Evolutionary conservation across 768 basidiomycete species (phyloP).

Genomic region (Pseudohyphozyma bogoriensis): DNA sequence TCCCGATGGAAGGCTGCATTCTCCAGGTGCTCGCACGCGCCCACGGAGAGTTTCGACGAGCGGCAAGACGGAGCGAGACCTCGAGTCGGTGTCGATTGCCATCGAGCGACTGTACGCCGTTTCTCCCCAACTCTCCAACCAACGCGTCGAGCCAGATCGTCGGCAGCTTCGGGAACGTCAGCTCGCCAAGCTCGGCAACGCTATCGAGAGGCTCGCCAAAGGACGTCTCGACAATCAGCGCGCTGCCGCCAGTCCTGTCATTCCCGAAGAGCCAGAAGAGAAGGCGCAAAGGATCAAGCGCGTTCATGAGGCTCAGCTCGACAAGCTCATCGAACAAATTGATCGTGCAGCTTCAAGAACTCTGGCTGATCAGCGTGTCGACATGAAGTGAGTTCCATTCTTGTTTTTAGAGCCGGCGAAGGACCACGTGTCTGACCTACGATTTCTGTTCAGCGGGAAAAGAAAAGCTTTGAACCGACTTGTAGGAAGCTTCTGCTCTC

Average conservation of each 20-base stretch:
- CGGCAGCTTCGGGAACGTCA: conserved; percentile 61
- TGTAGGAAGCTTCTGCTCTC: too few relatives aligned
- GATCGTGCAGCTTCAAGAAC: conserved; percentile 61
- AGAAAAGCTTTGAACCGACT: too few relatives aligned
- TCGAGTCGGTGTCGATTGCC: conserved; percentile 73
- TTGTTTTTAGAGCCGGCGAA: too few relatives aligned
- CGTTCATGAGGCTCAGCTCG: conserved; percentile 56
- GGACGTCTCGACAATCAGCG: conserved; percentile 35
- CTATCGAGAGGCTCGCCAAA: conserved; percentile 34
- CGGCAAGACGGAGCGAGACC: conserved; percentile 73
- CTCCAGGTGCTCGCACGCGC: conserved; percentile 1
- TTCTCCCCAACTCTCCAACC: conserved; percentile 79
- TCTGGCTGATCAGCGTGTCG: conserved; percentile 60
- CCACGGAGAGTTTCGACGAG: too few relatives aligned
- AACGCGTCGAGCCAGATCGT: conserved; percentile 74
- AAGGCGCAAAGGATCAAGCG: neutral
- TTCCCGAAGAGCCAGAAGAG: neutral
- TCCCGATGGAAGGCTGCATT: neutral
- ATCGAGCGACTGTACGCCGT: conserved; percentile 80
- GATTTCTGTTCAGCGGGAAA: too few relatives aligned
- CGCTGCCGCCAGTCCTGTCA: conserved; percentile 19
- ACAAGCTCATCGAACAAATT: conserved; percentile 44
- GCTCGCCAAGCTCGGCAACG: conserved; percentile 44
- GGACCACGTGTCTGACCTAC: too few relatives aligned
- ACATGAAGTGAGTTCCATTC: conserved; percentile 18